Conservation (phyloP, 2,329 filamentous ascomycete species). For the Blastomyces gilchristii region DNA sequence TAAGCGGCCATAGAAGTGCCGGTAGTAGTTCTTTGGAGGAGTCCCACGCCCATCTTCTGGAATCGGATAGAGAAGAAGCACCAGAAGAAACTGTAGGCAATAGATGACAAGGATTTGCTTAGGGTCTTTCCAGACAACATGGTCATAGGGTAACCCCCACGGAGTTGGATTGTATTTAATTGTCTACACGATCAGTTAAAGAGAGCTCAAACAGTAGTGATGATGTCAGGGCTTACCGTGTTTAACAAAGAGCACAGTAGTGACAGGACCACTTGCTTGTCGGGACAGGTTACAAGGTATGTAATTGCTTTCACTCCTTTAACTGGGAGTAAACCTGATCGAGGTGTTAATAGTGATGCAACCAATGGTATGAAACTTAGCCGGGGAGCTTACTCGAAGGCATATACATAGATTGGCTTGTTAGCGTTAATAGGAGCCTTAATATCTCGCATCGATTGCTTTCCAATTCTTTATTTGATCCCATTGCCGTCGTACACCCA, state of each 20-base stretch:
- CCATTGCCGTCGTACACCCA: conserved; percentile 80
- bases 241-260: conserved; percentile 88
- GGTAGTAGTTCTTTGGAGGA: conserved; percentile 79
- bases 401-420: conserved; percentile 90
- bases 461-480: conserved; percentile 84
- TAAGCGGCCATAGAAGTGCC: conserved; percentile 79
- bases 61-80: conserved; percentile 75
- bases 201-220: neutral
- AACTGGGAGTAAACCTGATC: conserved; percentile 58
- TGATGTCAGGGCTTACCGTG: conserved; percentile 52
- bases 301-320: conserved; percentile 76
- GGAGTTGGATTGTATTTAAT: conserved; percentile 91
- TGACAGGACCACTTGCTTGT: conserved; percentile 86
- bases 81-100: conserved; percentile 79
- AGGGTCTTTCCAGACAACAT: conserved; percentile 80
- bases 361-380: neutral
- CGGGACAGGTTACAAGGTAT: conserved; percentile 75
- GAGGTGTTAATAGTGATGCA: conserved; percentile 9
- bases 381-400: conserved; percentile 49
- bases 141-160: conserved; percentile 91
- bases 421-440: conserved; percentile 71
- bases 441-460: conserved; percentile 86
- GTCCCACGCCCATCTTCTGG: conserved; percentile 59
- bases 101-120: conserved; percentile 88
- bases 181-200: conserved; percentile 44